These are phyloP conservation scores for Monilinia vaccinii-corymbosi DNA, from an alignment of 2,329 filamentous ascomycete species.

Conservation along the genomic window DNA sequence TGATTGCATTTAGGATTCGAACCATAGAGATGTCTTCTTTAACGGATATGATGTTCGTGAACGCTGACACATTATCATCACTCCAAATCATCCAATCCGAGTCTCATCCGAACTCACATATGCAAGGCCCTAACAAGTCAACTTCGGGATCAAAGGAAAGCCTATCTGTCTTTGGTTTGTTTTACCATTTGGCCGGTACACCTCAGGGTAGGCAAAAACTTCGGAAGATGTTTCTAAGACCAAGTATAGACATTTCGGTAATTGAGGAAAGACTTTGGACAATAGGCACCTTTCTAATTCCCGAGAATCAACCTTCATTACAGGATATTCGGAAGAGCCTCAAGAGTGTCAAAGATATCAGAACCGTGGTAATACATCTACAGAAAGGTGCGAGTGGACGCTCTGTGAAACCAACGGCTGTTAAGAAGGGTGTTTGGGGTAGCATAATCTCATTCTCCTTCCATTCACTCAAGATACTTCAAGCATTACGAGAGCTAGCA, in stretches of 20 bases:
- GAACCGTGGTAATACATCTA: slow-evolving; percentile 57
- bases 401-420: slow-evolving; percentile 30
- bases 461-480: slow-evolving; percentile 59
- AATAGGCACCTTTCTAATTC: slow-evolving; percentile 55
- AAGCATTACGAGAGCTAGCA: slow-evolving; percentile 48
- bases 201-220: slow-evolving; percentile 68
- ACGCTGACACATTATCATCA: slow-evolving; percentile 67
- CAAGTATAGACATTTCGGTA: slow-evolving; percentile 55
- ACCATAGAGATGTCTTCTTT: slow-evolving; percentile 70
- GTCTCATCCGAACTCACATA: slow-evolving; percentile 71
- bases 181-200: slow-evolving; percentile 65
- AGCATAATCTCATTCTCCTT: slow-evolving; percentile 64
- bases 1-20: slow-evolving; percentile 49
- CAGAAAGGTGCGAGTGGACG: slow-evolving; percentile 64
- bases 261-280: slow-evolving; percentile 66
- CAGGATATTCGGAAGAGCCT: slow-evolving; percentile 51
- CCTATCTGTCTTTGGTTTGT: slow-evolving; percentile 75
- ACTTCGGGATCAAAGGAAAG: slow-evolving; percentile 65
- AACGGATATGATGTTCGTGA: slow-evolving; percentile 62
- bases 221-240: slow-evolving; percentile 73
- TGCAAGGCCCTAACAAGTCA: slow-evolving; percentile 55
- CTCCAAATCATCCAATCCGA: slow-evolving; percentile 81
- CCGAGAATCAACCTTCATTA: slow-evolving; percentile 54
- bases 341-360: slow-evolving; percentile 67
- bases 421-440: slow-evolving; percentile 63